Evolutionary conservation across 2,329 filamentous ascomycete genomes (phyloP).

Genomic region (Pseudogymnoascus sp.): DNA sequence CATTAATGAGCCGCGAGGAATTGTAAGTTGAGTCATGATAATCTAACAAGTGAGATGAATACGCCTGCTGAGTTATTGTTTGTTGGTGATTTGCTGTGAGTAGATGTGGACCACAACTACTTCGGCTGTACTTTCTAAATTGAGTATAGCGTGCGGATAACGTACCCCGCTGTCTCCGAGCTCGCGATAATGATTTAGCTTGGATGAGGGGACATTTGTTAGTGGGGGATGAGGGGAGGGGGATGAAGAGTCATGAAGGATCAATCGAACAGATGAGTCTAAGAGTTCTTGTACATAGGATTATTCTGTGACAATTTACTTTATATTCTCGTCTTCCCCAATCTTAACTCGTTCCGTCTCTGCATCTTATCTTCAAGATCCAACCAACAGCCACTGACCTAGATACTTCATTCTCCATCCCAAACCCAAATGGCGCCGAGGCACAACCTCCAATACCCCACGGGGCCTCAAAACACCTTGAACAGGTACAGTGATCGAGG

Average conservation of each 20-base stretch:
- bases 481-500: constrained; percentile 21
- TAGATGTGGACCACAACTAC: not conserved
- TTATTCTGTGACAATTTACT: not conserved
- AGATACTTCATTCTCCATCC: not conserved
- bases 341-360: not conserved
- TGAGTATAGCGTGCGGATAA: not conserved
- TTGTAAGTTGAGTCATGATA: not conserved
- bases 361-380: not conserved
- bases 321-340: not conserved
- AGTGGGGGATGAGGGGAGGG: not conserved
- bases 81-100: not conserved
- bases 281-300: no score
- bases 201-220: not conserved
- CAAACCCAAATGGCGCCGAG: not conserved
- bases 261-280: not conserved
- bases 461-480: constrained; percentile 20
- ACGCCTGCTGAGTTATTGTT: not conserved
- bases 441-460: constrained; percentile 19
- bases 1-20: not conserved
- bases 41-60: not conserved
- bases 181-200: not conserved
- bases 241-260: not conserved
- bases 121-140: not conserved
- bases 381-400: not conserved
- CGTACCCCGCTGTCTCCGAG: not conserved